Conservation (phyloP, 2,329 filamentous ascomycete species). For the Plectosphaerella sp. region DNA sequence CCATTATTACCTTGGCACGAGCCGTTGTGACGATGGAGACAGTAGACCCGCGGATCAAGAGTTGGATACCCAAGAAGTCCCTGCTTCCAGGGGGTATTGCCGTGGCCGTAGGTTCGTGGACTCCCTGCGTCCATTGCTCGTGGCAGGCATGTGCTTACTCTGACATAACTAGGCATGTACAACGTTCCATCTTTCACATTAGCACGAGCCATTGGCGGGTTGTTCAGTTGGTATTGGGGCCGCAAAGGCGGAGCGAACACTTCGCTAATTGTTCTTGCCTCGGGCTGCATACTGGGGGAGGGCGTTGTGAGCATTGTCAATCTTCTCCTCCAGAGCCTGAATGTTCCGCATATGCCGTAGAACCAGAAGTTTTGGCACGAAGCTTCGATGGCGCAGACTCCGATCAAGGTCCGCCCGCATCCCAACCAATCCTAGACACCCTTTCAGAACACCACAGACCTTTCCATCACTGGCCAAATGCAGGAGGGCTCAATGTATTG, state of each 20-base stretch:
- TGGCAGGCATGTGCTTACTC: background rate
- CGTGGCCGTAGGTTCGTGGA: constrained; percentile 73
- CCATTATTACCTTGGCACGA: constrained; percentile 63
- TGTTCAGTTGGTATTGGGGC: constrained; percentile 73
- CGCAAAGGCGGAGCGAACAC: constrained; percentile 50
- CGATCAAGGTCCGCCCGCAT: too few species aligned
- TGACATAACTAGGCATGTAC: constrained; percentile 68
- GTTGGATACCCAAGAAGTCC: constrained; percentile 54
- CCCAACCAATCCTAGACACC: too few species aligned
- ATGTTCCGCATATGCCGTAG: constrained; percentile 62
- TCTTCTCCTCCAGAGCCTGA: constrained; percentile 70
- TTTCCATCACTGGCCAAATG: too few species aligned
- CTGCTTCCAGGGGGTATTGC: constrained; percentile 90
- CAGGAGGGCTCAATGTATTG: too few species aligned
- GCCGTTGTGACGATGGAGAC: constrained; percentile 46
- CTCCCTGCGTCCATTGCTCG: constrained; percentile 4
- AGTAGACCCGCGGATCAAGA: constrained; percentile 14
- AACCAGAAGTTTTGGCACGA: too few species aligned
- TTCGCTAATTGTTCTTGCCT: constrained; percentile 82
- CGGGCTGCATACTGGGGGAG: constrained; percentile 86
- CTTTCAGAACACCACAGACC: too few species aligned
- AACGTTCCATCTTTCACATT: constrained; percentile 96
- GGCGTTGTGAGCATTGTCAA: constrained; percentile 91
- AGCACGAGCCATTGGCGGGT: constrained; percentile 76
- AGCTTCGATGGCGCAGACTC: too few species aligned